Evolutionary conservation across 2,329 filamentous ascomycete genomes (phyloP), one percentile per base, ranked within the genome.

Genomic region (Uncinocarpus reesii): DNA sequence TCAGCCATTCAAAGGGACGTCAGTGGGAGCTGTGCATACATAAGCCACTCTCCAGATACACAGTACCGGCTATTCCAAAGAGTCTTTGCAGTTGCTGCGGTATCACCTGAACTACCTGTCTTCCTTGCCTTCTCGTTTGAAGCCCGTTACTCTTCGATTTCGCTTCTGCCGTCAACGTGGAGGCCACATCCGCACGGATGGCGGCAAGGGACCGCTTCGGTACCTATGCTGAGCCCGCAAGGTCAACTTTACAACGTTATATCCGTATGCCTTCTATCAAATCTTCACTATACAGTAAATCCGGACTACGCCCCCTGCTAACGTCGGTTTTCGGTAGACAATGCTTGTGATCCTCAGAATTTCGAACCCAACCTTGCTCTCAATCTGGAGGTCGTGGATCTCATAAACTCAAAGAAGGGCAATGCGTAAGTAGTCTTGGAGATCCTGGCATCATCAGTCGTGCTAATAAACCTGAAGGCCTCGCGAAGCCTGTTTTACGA

Each of bases 341-440:
- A 89, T 71, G 90, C 92, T 56, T 96, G 92, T 73, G 93, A 92
- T 61, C 87, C 92, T 44, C 86, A 94, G 66, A 95, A 96, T 72
- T 95, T 88, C 73, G 92, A 98, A 73, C 90, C 92, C 54, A 96
- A 98, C 64, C 83, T 98, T 48, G 92, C 89, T 50, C 74, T 98
- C 55, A 93, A 92, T 64, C 85, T 98, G 64, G 92, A 98, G 75
- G 94, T 98, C 61, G 76, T 88, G 60, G 92, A 98, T 71, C 72
- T 96, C 60, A 86, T 98, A 74, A 98, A 98, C 70, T 83, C 83
- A 62, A 98, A 96, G 74, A 96, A 96, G 72, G 90, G 90, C 62
- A 86, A 84, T 67, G 83, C 89, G 71, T 80, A 72, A 65, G 76
- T 65, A 37, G n/a, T 4, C 7, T 35, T 11, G 15, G 13, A 24